A percentile compares a stretch with the other conserved stretches of the same genome.
These are phyloP conservation scores for Aegilops bicornis DNA, from an alignment of 176 grass and related monocot species.

Conservation along the genomic window DNA sequence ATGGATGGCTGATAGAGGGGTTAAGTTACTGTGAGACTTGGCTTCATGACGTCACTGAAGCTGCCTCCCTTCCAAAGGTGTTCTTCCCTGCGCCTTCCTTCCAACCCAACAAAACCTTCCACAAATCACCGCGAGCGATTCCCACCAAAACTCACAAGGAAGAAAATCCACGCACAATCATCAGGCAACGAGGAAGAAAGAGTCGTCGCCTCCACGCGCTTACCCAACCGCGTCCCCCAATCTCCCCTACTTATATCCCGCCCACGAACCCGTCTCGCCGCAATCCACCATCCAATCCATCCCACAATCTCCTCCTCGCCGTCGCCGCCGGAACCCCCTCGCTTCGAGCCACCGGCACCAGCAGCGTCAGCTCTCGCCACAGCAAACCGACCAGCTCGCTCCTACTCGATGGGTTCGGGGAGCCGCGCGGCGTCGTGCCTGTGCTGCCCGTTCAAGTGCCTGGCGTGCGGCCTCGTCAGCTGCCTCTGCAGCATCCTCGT, in stretches of 20 bases:
- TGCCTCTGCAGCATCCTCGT: slow-evolving; percentile 59
- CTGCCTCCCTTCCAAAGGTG: no score
- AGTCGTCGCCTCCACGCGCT: background rate
- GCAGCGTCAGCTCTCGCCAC: background rate
- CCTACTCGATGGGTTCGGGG: slow-evolving; percentile 22
- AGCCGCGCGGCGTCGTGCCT: slow-evolving; percentile 53
- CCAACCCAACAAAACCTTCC: background rate
- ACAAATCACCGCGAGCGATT: background rate
- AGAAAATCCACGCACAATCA: background rate
- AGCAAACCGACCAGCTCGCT: background rate
- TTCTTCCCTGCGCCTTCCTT: background rate
- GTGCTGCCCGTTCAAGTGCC: slow-evolving; percentile 59
- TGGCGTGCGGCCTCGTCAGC: slow-evolving; percentile 49
- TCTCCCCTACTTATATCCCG: background rate
- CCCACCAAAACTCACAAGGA: background rate
- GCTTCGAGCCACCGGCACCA: background rate
- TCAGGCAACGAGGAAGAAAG: background rate
- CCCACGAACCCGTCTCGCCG: background rate
- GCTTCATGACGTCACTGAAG: no score
- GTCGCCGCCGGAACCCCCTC: background rate
- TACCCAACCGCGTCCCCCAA: background rate
- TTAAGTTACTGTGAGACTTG: no score
- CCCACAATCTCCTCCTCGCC: background rate
- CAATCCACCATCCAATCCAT: background rate
- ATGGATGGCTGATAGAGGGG: no score